phyloP scores from a whole-genome alignment of 768 basidiomycete genomes.

The Chiua virens region DNA sequence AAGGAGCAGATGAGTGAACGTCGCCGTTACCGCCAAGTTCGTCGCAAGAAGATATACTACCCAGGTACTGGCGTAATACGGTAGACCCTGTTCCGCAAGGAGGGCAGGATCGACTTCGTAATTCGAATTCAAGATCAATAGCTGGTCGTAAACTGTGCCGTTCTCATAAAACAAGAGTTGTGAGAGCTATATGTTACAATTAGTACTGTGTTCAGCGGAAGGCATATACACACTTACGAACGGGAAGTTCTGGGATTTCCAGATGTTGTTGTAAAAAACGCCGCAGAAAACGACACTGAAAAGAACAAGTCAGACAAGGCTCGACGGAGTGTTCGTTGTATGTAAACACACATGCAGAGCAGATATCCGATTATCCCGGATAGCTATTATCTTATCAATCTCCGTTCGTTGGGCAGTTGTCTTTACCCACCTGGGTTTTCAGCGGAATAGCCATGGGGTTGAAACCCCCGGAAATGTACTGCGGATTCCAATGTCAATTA shows the following conservation, averaged over 20 bases:
- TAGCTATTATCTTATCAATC: constrained; percentile 23
- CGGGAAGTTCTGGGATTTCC: constrained; percentile 60
- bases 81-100: constrained; percentile 42
- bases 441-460: constrained; percentile 56
- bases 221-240: constrained; percentile 42
- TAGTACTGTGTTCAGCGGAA: background rate
- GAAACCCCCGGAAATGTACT: constrained; percentile 24
- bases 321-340: background rate
- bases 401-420: background rate
- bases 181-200: constrained; percentile 34
- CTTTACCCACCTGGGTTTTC: constrained; percentile 40
- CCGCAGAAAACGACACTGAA: constrained; percentile 34
- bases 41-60: constrained; percentile 18
- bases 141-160: constrained; percentile 52
- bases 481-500: background rate
- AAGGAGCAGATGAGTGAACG: constrained; percentile 48
- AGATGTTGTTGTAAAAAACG: constrained; percentile 48
- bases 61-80: constrained; percentile 30
- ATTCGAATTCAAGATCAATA: constrained; percentile 50
- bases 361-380: constrained; percentile 49
- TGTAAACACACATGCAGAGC: constrained; percentile 50
- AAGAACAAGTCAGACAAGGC: constrained; percentile 3
- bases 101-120: constrained; percentile 50
- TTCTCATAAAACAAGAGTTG: constrained; percentile 53
- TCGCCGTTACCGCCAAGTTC: constrained; percentile 39